Base-by-base conservation (phyloP, 257 asterid genomes). In the Fraxinus quadrangulata region DNA sequence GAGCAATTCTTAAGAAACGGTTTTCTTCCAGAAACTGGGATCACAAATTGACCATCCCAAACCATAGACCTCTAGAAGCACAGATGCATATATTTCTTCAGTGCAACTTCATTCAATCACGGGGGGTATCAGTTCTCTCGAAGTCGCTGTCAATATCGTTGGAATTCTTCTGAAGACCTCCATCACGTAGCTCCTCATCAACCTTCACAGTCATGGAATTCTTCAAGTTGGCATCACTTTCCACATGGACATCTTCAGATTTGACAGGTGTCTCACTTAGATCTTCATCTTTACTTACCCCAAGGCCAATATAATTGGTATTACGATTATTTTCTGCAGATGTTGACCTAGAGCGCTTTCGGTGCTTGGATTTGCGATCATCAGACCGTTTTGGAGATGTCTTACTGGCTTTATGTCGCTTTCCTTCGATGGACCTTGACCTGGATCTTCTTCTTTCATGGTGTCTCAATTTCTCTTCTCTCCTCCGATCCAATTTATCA, bases 401-500 rank as follows among this genome's bases (percentile, higher is more conserved):
- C 83, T 84, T 86, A 70, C 84, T 84, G 75, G 81, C 80, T 84
- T 81, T 81, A 75, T 45, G 82, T 39, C 68, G 89, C 85, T 81
- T 89, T 42, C 80, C 85, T 78, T 90, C 91, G 71, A 84, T 68
- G 77, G 92, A 90, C 83, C 83, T 86, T 42, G 92, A 87, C 85
- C 88, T 81, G 79, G 88, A 90, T 63, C 86, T 86, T 87, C 63
- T 88, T 71, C 78, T 90, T 67, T 83, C 89, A 47, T 59, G 82
- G 74, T 81, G 75, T 73, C 86, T 91, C 40, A 91, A 84, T 77
- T 88, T 94, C 75, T 85, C 92, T 76, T 83, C 97, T 86, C 86
- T 88, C 81, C 86, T 87, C 81, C 83, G 85, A 73, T 83, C 92
- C 79, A 78, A 47, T 82, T 84, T 84, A 71, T 83, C 87, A 82